Conservation (phyloP, 2,329 filamentous ascomycete species). For the Claviceps monticola region DNA sequence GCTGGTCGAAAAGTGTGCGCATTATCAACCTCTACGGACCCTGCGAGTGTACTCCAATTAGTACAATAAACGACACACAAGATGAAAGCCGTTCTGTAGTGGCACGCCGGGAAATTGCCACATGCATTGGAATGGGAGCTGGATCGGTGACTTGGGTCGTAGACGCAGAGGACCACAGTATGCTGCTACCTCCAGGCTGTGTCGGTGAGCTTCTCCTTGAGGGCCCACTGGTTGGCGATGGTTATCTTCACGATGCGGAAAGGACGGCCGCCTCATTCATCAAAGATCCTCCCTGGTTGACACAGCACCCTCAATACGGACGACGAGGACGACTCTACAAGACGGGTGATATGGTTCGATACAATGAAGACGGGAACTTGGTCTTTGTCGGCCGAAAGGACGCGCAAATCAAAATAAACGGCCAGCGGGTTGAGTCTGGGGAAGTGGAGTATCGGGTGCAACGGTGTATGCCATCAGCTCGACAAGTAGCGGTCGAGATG, state of each 20-base stretch:
- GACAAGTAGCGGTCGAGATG: neutral
- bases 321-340: conserved; percentile 8
- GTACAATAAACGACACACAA: conserved; percentile 3
- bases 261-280: conserved; percentile 1
- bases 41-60: conserved; percentile 7
- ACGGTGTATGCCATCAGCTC: neutral
- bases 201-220: conserved; percentile 3
- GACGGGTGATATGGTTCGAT: conserved; percentile 12
- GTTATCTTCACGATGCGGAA: neutral
- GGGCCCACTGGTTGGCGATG: neutral
- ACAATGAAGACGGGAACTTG: conserved; percentile 8
- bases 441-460: conserved; percentile 7
- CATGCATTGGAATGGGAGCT: neutral
- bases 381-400: conserved; percentile 14
- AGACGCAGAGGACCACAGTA: neutral
- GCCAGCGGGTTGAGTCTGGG: conserved; percentile 13
- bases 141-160: conserved; percentile 1
- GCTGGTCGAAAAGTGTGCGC: conserved; percentile 2
- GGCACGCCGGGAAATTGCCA: too few relatives aligned
- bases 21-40: conserved; percentile 12
- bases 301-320: neutral
- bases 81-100: too few relatives aligned
- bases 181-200: neutral
- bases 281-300: neutral
- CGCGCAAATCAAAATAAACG: conserved; percentile 13